Base-by-base conservation (phyloP, 352 stramenopile genomes). In the Stramenopiles sp. region DNA sequence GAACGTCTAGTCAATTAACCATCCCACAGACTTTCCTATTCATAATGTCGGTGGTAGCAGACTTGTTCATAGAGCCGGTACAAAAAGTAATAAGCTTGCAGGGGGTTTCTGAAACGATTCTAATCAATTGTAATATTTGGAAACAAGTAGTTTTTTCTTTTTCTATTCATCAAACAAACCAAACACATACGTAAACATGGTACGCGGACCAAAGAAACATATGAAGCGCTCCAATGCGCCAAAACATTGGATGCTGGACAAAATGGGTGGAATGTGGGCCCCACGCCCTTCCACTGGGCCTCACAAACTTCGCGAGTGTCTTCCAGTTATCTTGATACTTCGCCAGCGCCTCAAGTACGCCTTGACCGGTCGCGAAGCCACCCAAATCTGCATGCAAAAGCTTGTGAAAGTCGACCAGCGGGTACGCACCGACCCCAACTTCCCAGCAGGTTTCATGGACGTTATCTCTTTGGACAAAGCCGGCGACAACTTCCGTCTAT, bases 261-360 rank as follows among this genome's bases (percentile, higher is more conserved):
- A 94, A 83, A 84, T 94, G 68, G 88, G 92, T 81, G 88, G 88
- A 77, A 91, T 95, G 77, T 94, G 86, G 86, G 87, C 88, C 34
- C 94, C 93, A 35, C 89, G 92, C 78, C 92, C 93, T 78, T 97
- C 89, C 77, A 85, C 90, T 73, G 94, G 95, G 82, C 95, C 95
- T 79, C 94, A 98, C 92, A 98, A 98, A 87, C 84, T 96, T 73
- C 92, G 93, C 79, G 94, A 99, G 84, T 99, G 92, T 83, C 81
- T 99, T 79, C 95, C 94, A 73, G 82, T 99, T 74, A 86, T 94
- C 77, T 92, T 99, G 78, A 97, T 98, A 81, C 88, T 99, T 76
- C 92, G 94, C 80, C 97, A 99, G 83, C 90, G 94, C 76, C 90
- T 99, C 25, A 98, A 99, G 86, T 99, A 99, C 84, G 94, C 95